Evolutionary conservation across 2,329 filamentous ascomycete genomes (phyloP), one percentile per base, ranked within the genome.

Genomic region (Talaromyces sp.): DNA sequence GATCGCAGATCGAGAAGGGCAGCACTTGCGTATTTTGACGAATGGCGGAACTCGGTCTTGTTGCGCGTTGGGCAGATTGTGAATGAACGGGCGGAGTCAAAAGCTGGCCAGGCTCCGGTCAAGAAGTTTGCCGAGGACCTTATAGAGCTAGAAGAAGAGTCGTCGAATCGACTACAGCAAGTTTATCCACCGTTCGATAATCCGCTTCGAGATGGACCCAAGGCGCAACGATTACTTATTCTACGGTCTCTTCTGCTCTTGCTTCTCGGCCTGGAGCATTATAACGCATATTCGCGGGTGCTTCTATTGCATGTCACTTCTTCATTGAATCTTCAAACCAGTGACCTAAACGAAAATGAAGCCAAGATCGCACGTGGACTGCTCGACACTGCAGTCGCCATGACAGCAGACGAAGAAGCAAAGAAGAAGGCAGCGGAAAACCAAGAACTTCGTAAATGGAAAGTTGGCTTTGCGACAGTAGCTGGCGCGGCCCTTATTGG

Each of bases 401-500:
- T 96, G 82, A 89, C 88, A 0, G 91, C 90, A 0, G 90, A 93
- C 67, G 86, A 89, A 1, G 92, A 95, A 74, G 88, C 88, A 0
- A 86, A 90, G 72, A 91, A 90, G 74, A 87, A 89, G 63, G 85
- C 81, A 0, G 89, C 92, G 64, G 87, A 91, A 67, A 86, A 84
- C 49, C 88, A 87, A 68, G 80, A 81, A n/a, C 78, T 85, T 19
- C 84, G 89, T 53, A 88, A 89, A 74, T 91, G 88, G 86, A 93
- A 93, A 74, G 92, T 97, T 22, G 92, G 93, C 0, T 82, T 97
- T 29, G 94, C 93, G 0, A 91, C 91, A 8, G 92, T 96, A 0
- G 93, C 92, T 0, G 94, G 94, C 11, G 94, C 94, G 1, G 91
- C 91, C 0, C 81, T 97, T 1, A 93, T 97, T n/a, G 88, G 88